Evolutionary conservation across 129 eudicot genomes (phyloP).

Genomic region (Calendula officinalis): DNA sequence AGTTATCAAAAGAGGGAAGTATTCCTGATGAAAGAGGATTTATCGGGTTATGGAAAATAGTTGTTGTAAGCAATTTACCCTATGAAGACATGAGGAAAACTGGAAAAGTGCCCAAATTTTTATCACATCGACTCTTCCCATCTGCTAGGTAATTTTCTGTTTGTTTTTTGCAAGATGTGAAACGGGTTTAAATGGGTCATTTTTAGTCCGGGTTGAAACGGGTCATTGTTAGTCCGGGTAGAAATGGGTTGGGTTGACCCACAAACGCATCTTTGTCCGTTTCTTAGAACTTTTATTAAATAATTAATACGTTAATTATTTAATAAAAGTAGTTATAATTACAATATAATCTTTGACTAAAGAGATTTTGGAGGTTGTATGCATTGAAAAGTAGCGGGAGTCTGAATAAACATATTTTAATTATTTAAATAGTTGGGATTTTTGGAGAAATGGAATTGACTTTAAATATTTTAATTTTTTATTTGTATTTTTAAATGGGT

Average conservation of each 20-base stretch:
- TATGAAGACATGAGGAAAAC: slow-evolving; percentile 90
- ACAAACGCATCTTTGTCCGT: slow-evolving; percentile 1
- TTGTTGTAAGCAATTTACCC: slow-evolving; percentile 81
- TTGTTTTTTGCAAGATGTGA: neutral
- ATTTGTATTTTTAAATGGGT: too few species aligned
- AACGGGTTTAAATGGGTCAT: neutral
- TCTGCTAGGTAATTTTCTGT: slow-evolving; percentile 67
- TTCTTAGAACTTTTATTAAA: neutral
- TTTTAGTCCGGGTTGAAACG: too few species aligned
- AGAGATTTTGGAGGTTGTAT: too few species aligned
- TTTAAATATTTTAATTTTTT: too few species aligned
- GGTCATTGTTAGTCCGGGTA: neutral
- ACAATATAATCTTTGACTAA: too few species aligned
- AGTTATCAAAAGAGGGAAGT: slow-evolving; percentile 72
- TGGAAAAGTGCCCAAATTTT: slow-evolving; percentile 93
- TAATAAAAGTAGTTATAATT: too few species aligned
- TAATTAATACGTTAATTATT: too few species aligned
- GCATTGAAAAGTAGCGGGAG: too few species aligned
- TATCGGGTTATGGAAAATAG: slow-evolving; percentile 86
- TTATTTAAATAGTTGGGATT: too few species aligned
- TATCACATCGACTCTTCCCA: slow-evolving; percentile 96
- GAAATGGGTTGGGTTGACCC: neutral
- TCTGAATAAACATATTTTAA: too few species aligned
- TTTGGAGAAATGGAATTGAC: too few species aligned
- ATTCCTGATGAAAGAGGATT: slow-evolving; percentile 65